Base-by-base conservation (phyloP, 2,329 filamentous ascomycete genomes). In the Aureobasidium lini region DNA sequence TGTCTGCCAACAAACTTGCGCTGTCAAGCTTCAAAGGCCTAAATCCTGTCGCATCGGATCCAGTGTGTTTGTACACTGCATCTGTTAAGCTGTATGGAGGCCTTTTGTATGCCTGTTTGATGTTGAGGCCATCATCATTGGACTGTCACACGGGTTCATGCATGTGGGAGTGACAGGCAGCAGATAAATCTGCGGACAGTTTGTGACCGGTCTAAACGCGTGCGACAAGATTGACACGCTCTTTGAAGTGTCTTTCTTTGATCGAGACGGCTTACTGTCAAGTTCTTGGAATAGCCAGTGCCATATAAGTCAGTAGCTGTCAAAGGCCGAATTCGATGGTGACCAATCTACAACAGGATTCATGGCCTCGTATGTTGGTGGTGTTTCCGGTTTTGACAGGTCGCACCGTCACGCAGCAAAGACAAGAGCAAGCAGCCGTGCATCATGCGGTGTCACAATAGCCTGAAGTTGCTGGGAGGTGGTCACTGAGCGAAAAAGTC, bases 121-220 rank as follows among this genome's bases (percentile, higher is more conserved):
- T 54, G 10, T n/a, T 40, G 4, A 34, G 10, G 10, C 15, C n/a
- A 5, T 16, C 9, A 32, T 43, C 16, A 54, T 54, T 54, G 50
- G 50, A 42, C n/a, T 18, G 37, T 54, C 37, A 54, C 50, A 54
- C 50, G 50, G 50, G 36, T 43, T 54, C 29, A 54, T 43, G 50
- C 50, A 23, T 43, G 39, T 11, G 15, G 10, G 16, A 23, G 8
- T 28, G 9, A 34, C 29, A 54, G 23, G 50, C 28, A 42, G 6
- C 50, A 15, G 29, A 43, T 9, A 29, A 6, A 34, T 42, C n/a
- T 43, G 50, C 50, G 29, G 50, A 31, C 50, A 42, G 28, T 42
- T 54, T 54, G 50, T 43, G 39, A 43, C 29, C 23, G 23, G 50
- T 34, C 8, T 29, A 4, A 34, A n/a, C 7, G 23, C 7, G n/a